Evolutionary conservation across 176 grass and related monocot species (phyloP).

Genomic region (Oryza coarctata): DNA sequence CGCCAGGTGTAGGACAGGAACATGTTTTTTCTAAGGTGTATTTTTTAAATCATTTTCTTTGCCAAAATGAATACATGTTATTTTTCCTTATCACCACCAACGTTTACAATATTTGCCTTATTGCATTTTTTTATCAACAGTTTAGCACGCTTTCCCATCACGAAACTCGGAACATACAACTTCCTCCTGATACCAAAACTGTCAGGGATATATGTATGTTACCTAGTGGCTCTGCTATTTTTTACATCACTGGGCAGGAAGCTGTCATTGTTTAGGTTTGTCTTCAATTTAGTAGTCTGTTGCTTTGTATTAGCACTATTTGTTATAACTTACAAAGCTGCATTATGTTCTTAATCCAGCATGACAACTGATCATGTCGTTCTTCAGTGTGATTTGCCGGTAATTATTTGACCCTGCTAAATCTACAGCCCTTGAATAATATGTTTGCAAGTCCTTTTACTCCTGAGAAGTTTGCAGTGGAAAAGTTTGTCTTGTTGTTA

Average conservation of each 20-base stretch:
- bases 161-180: slow-evolving; percentile 43
- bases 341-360: slow-evolving; percentile 61
- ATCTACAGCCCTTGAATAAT: neutral
- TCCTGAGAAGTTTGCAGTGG: neutral
- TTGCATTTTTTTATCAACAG: slow-evolving; percentile 44
- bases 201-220: slow-evolving; percentile 76
- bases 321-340: slow-evolving; percentile 30
- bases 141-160: slow-evolving; percentile 53
- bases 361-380: slow-evolving; percentile 50
- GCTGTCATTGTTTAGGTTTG: slow-evolving; percentile 77
- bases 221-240: slow-evolving; percentile 53
- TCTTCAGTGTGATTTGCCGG: slow-evolving; percentile 76
- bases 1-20: slow-evolving; percentile 45
- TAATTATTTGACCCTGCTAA: slow-evolving; percentile 48
- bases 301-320: slow-evolving; percentile 18
- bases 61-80: neutral
- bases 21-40: slow-evolving; percentile 79
- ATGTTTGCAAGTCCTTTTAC: neutral
- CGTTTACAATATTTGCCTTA: neutral
- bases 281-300: slow-evolving; percentile 20
- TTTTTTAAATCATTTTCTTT: neutral
- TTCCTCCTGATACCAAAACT: slow-evolving; percentile 71
- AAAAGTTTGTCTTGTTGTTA: neutral
- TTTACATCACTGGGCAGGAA: slow-evolving; percentile 73
- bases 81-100: slow-evolving; percentile 3